phyloP scores from a whole-genome alignment of 2,329 filamentous ascomycete genomes.

The Colletotrichum falcatum region DNA sequence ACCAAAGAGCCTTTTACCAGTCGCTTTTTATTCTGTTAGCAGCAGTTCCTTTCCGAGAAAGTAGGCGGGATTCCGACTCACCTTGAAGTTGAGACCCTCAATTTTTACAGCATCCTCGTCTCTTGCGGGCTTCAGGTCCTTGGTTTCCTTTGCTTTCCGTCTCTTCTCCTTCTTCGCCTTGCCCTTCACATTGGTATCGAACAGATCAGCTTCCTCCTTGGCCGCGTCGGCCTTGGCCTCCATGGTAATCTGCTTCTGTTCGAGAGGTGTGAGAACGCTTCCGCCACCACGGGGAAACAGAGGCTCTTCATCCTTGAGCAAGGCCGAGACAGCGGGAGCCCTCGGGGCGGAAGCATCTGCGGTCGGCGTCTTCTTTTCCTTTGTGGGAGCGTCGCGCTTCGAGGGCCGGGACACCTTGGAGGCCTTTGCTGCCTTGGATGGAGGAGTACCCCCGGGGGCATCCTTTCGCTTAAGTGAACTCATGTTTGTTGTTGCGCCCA shows the following conservation, averaged over 20 bases:
- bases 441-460: conserved; percentile 63
- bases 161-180: conserved; percentile 66
- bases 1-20: conserved; percentile 87
- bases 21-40: conserved; percentile 67
- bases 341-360: conserved; percentile 47
- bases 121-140: conserved; percentile 58
- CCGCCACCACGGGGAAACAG: conserved; percentile 94
- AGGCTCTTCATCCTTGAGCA: conserved; percentile 81
- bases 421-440: conserved; percentile 62
- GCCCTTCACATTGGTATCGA: conserved; percentile 62
- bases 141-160: conserved; percentile 64
- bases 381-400: conserved; percentile 55
- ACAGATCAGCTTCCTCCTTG: conserved; percentile 79
- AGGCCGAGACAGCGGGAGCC: conserved; percentile 54
- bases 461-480: conserved; percentile 70
- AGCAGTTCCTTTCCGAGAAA: not conserved
- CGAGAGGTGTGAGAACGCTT: conserved; percentile 89
- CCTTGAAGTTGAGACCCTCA: conserved; percentile 91
- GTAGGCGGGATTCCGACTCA: conserved; percentile 53
- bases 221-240: conserved; percentile 93
- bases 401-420: conserved; percentile 60
- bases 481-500: conserved; percentile 54
- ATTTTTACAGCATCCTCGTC: conserved; percentile 75
- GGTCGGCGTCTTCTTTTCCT: conserved; percentile 50
- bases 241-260: conserved; percentile 95